Conservation (phyloP, 257 asterid genomes). For the Schizonepeta tenuifolia region DNA sequence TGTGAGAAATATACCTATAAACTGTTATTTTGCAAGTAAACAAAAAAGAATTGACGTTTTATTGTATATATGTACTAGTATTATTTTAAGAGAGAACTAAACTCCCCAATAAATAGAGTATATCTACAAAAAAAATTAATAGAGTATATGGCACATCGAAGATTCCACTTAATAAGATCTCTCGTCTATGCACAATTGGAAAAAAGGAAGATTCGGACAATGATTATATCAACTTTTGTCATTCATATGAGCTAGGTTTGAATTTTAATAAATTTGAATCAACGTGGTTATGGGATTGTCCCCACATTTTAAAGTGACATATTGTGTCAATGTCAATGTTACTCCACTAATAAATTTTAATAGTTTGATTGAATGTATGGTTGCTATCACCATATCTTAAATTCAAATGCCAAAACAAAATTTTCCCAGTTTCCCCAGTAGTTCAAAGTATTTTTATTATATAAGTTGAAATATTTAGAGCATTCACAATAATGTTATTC, state of each 20-base stretch:
- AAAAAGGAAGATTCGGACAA: neutral
- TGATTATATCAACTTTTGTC: constrained; percentile 3
- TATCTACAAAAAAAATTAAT: no score
- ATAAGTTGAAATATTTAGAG: no score
- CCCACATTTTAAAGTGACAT: constrained; percentile 12
- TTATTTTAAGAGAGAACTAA: no score
- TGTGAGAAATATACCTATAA: no score
- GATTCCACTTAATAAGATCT: neutral
- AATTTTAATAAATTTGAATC: neutral
- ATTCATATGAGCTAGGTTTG: constrained; percentile 8
- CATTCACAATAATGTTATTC: no score
- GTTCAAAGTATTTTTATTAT: no score
- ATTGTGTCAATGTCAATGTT: constrained; percentile 18
- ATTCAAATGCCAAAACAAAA: neutral
- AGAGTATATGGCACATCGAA: no score
- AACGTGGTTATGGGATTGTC: neutral
- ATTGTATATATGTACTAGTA: no score
- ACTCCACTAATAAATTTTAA: constrained; percentile 14
- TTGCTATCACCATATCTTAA: constrained; percentile 19
- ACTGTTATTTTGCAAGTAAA: neutral
- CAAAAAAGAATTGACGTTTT: no score
- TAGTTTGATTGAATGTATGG: constrained; percentile 1
- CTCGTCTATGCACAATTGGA: neutral
- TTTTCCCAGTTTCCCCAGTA: neutral
- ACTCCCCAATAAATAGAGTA: no score